These are phyloP conservation scores for Yamadazyma sp. DNA, from an alignment of 805 yeast species.

Conservation along the genomic window DNA sequence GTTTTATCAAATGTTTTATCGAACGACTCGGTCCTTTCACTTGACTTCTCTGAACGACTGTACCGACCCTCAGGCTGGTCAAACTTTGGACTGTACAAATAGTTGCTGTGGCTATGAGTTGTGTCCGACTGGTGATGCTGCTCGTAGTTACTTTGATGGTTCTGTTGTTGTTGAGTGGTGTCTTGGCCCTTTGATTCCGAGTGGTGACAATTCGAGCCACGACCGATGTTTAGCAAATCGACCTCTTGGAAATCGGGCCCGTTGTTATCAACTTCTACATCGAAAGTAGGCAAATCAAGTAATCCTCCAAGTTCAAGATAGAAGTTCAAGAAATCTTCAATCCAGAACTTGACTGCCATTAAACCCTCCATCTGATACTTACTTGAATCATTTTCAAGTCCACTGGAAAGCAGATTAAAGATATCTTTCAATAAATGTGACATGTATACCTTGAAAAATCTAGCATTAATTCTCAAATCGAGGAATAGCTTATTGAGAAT, in stretches of 20 bases:
- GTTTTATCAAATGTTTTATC: conserved; percentile 9
- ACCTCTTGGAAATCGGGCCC: conserved; percentile 4
- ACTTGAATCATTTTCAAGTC: neutral
- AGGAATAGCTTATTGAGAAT: conserved; percentile 2
- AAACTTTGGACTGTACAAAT: neutral
- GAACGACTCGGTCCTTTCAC: conserved; percentile 8
- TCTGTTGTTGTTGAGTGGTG: neutral
- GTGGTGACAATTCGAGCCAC: no score
- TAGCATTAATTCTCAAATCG: conserved; percentile 4
- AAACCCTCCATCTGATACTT: neutral
- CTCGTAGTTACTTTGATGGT: neutral
- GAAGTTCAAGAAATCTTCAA: conserved; percentile 71
- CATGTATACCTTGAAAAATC: conserved; percentile 9
- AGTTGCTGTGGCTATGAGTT: conserved; percentile 2
- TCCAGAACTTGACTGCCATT: conserved; percentile 57
- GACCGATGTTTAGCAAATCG: conserved; percentile 1
- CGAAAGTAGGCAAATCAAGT: conserved; percentile 26
- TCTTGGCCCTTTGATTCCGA: neutral
- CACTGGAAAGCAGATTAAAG: conserved; percentile 2
- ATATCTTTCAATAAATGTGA: conserved; percentile 4
- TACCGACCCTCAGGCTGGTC: neutral
- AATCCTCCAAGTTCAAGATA: conserved; percentile 63
- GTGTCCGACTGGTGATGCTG: conserved; percentile 1
- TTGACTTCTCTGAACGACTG: conserved; percentile 2
- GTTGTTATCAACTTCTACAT: conserved; percentile 1